Base-by-base conservation (phyloP, 371 early-diverging fungal species). In the Apophysomyces variabilis region DNA sequence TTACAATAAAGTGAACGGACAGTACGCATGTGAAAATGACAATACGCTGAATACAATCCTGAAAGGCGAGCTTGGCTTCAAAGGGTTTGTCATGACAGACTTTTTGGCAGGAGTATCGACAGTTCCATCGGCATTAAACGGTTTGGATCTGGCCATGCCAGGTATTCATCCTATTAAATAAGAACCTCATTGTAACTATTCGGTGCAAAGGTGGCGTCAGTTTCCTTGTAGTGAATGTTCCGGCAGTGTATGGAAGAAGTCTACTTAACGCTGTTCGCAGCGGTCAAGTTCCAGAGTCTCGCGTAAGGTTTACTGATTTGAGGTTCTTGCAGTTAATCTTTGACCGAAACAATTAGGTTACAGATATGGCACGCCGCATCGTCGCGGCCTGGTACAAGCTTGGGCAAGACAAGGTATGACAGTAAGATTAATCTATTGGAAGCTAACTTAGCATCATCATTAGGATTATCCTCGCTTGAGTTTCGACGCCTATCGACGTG, bases 131-230 rank as follows among this genome's bases (percentile, higher is more conserved):
- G 87, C 74, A 1, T 77, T 80, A 50, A 71, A 66, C 44, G 86
- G 88, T n/a, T 66, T 84, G 54, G 89, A 86, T 71, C 78, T 87
- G 83, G 78, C 76, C 9, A 88, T 89, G 89, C 87, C 89, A 56
- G 84, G 84, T 62, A 64, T 62, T 26, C 32, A 26, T 26, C 32
- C 3, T 35, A 57, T 21, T 38, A 44, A 5, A 7, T 44, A 36
- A 32, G 36, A 12, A 16, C 11, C 18, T 38, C 16, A 36, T 2
- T 8, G 18, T 1, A 12, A 36, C 64, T 18, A n/a, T 9, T 12
- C 16, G 11, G 21, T 6, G 5, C 7, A 44, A 36, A 59, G 43
- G 60, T 9, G 43, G 43, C 14, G 11, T 38, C 43, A 38, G 36
- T n/a, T 6, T 41, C 5, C 0, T 43, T 16, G 43, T 11, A 18